Evolutionary conservation across 2,329 filamentous ascomycete genomes (phyloP).

Genomic region (Hypomyces rosellus): DNA sequence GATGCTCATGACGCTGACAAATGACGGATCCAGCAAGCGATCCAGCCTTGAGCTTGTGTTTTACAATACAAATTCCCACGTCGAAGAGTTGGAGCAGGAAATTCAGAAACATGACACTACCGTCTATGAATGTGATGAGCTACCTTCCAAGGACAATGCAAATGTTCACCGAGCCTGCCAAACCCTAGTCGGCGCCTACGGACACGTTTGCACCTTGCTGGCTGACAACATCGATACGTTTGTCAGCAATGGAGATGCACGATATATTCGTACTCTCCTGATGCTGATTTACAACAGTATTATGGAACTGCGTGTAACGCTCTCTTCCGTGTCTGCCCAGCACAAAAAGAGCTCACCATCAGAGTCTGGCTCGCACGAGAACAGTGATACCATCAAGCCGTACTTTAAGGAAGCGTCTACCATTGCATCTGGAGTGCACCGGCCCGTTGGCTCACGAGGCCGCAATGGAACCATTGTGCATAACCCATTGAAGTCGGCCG

Average conservation of each 20-base stretch:
- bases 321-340: constrained; percentile 28
- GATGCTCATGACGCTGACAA: constrained; percentile 55
- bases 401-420: constrained; percentile 45
- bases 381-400: constrained; percentile 44
- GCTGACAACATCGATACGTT: constrained; percentile 57
- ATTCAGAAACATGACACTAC: constrained; percentile 55
- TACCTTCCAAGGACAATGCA: constrained; percentile 50
- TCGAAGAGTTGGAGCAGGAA: constrained; percentile 59
- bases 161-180: constrained; percentile 58
- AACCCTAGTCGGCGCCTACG: constrained; percentile 58
- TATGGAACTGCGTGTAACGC: constrained; percentile 57
- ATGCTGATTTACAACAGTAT: constrained; percentile 61
- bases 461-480: constrained; percentile 36
- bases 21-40: constrained; percentile 53
- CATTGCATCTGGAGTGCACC: constrained; percentile 43
- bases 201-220: constrained; percentile 56
- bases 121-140: constrained; percentile 40
- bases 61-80: constrained; percentile 61
- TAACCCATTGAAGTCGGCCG: constrained; percentile 49
- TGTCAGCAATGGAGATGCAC: constrained; percentile 58
- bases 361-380: constrained; percentile 15
- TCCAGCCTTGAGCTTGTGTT: constrained; percentile 62
- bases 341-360: constrained; percentile 16
- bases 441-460: constrained; percentile 29
- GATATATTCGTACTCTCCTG: constrained; percentile 59